Percentiles rank a stretch among this genome's conserved stretches.
phyloP scores from a whole-genome alignment of 192 early-diverging fungal species.

The Coemansia sp. region DNA sequence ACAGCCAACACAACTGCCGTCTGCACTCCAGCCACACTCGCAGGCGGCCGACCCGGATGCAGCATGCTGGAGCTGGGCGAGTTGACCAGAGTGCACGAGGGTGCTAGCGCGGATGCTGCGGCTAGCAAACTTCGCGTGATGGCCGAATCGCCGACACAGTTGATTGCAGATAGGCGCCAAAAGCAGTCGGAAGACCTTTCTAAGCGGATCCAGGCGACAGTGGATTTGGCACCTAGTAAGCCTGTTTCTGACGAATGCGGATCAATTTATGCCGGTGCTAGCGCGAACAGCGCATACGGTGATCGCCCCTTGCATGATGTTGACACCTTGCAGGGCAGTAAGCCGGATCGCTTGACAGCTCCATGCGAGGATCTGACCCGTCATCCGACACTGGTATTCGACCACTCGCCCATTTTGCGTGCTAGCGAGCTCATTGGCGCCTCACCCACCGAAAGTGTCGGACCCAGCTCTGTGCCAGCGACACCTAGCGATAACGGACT shows the following conservation, averaged over 20 bases:
- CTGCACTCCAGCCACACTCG: conserved; percentile 23
- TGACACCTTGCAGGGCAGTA: not conserved
- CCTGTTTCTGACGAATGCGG: conserved; percentile 6
- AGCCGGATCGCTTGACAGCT: not conserved
- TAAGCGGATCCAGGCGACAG: conserved; percentile 1
- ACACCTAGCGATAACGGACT: not conserved
- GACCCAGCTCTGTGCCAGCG: not conserved
- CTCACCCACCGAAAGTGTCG: not conserved
- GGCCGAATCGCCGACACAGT: conserved; percentile 28
- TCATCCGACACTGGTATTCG: conserved; percentile 51
- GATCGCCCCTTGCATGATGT: conserved; percentile 35
- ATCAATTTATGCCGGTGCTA: conserved; percentile 10
- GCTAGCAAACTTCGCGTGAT: not conserved
- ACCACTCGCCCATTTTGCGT: conserved; percentile 40
- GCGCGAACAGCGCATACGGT: conserved; percentile 13
- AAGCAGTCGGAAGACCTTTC: not conserved
- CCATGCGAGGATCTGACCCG: conserved; percentile 21
- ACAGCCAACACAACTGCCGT: conserved; percentile 24
- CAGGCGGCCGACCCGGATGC: not conserved
- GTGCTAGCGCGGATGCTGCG: not conserved
- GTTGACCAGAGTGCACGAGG: not conserved
- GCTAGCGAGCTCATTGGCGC: conserved; percentile 25
- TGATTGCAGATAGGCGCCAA: conserved; percentile 7
- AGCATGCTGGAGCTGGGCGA: not conserved
- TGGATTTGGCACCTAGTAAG: conserved; percentile 1